Evolutionary conservation across 1,284 basidiomycete genomes (phyloP).

Genomic region (Cryptococcus wingfieldii): DNA sequence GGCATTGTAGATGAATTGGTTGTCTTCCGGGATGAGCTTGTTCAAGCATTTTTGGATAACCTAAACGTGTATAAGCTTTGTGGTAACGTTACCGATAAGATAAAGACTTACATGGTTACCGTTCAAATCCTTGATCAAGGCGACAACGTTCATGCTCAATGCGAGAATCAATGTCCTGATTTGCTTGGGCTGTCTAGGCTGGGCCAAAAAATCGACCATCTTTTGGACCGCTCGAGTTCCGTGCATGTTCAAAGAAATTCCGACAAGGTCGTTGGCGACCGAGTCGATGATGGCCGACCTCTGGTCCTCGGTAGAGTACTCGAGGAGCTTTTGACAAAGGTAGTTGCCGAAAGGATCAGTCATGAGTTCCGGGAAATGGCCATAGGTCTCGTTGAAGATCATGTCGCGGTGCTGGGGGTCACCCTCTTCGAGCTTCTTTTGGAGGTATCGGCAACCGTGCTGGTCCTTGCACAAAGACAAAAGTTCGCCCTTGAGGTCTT

Average conservation of each 20-base stretch:
- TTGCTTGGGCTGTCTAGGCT: constrained; percentile 77
- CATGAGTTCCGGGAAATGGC: constrained; percentile 98
- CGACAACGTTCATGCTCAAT: constrained; percentile 94
- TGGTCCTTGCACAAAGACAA: constrained; percentile 95
- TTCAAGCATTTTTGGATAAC: constrained; percentile 97
- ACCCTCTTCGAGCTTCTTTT: constrained; percentile 98
- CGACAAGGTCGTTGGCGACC: constrained; percentile 93
- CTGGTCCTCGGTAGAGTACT: constrained; percentile 97
- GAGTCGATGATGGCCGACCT: constrained; percentile 96
- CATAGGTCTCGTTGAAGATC: constrained; percentile 98
- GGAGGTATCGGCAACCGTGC: constrained; percentile 96
- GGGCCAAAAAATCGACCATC: constrained; percentile 99
- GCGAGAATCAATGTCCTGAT: constrained; percentile 97
- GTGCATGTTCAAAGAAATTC: constrained; percentile 99
- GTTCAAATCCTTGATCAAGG: constrained; percentile 99
- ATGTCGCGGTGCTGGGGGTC: constrained; percentile 92
- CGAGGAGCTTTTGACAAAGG: constrained; percentile 95
- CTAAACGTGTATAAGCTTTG: constrained; percentile 8
- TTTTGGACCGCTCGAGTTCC: constrained; percentile 99
- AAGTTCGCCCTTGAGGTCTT: constrained; percentile 93
- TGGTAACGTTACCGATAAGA: background rate
- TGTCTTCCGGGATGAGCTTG: constrained; percentile 94
- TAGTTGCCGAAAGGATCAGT: constrained; percentile 99
- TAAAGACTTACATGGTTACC: constrained; percentile 78
- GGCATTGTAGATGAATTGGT: constrained; percentile 99